A percentile compares a stretch with the other conserved stretches of the same genome.
phyloP scores from a whole-genome alignment of 2,329 filamentous ascomycete genomes.

The Colletotrichum godetiae region DNA sequence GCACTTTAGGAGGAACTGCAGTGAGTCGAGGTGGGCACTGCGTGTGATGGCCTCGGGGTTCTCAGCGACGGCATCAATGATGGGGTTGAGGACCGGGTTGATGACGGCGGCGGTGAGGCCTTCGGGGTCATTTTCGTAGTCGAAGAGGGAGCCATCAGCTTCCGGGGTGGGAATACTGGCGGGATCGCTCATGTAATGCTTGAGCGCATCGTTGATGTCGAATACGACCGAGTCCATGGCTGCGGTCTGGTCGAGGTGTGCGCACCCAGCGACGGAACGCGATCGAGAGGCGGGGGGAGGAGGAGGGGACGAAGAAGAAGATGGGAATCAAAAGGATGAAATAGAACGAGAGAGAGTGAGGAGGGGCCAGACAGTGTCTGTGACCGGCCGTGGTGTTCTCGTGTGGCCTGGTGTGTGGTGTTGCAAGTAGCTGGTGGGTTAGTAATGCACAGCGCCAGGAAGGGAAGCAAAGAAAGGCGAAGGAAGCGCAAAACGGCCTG shows the following conservation, averaged over 20 bases:
- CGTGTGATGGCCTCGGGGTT: conserved; percentile 89
- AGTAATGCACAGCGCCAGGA: conserved; percentile 24
- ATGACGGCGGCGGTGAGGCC: conserved; percentile 81
- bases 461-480: not conserved
- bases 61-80: conserved; percentile 91
- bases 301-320: conserved; percentile 27
- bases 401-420: not conserved
- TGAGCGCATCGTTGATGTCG: conserved; percentile 96
- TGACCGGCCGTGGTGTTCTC: not conserved
- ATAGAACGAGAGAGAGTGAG: not conserved
- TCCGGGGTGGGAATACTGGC: conserved; percentile 85
- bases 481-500: conserved; percentile 1
- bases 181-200: conserved; percentile 96
- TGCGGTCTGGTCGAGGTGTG: conserved; percentile 39
- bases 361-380: not conserved
- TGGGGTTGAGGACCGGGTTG: conserved; percentile 88
- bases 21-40: conserved; percentile 85
- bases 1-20: conserved; percentile 97
- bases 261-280: conserved; percentile 23
- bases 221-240: conserved; percentile 84
- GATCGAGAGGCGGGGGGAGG: conserved; percentile 29
- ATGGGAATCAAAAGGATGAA: conserved; percentile 17
- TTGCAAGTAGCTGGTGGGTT: conserved; percentile 10
- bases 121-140: conserved; percentile 94
- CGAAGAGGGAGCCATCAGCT: conserved; percentile 83